Conservation (phyloP, 2,329 filamentous ascomycete species). For the Aspergillus amoenus region DNA sequence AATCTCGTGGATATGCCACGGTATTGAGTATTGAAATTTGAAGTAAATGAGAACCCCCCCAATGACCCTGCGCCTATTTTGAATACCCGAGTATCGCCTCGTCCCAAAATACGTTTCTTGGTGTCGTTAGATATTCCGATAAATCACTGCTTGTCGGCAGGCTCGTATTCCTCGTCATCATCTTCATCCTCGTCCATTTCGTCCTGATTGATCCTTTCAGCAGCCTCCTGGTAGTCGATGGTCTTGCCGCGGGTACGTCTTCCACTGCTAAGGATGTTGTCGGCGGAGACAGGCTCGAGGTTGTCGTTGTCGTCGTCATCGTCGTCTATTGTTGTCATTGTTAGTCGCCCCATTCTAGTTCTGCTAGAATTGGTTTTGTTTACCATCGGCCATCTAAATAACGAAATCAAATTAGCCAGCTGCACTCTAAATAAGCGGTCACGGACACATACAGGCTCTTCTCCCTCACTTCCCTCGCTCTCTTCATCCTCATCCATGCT, state of each 20-base stretch:
- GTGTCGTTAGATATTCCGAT: slow-evolving; percentile 8
- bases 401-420: slow-evolving; percentile 18
- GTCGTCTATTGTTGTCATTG: slow-evolving; percentile 36
- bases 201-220: slow-evolving; percentile 73
- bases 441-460: slow-evolving; percentile 36
- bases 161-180: slow-evolving; percentile 44
- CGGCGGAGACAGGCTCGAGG: slow-evolving; percentile 85
- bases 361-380: background rate
- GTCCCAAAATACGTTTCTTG: slow-evolving; percentile 15
- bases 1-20: background rate
- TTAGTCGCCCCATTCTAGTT: background rate
- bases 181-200: slow-evolving; percentile 58
- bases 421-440: background rate
- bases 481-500: slow-evolving; percentile 77
- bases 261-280: slow-evolving; percentile 78
- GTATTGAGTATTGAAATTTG: background rate
- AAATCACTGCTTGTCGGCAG: slow-evolving; percentile 39
- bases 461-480: slow-evolving; percentile 61
- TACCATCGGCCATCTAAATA: slow-evolving; percentile 6
- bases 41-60: slow-evolving; percentile 13
- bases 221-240: slow-evolving; percentile 92
- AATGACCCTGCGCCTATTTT: slow-evolving; percentile 21
- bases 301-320: slow-evolving; percentile 72
- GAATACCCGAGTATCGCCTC: slow-evolving; percentile 17
- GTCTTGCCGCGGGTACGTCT: slow-evolving; percentile 86